Base-by-base conservation (phyloP, 495 filamentous ascomycete species). In the Collariella sp. region DNA sequence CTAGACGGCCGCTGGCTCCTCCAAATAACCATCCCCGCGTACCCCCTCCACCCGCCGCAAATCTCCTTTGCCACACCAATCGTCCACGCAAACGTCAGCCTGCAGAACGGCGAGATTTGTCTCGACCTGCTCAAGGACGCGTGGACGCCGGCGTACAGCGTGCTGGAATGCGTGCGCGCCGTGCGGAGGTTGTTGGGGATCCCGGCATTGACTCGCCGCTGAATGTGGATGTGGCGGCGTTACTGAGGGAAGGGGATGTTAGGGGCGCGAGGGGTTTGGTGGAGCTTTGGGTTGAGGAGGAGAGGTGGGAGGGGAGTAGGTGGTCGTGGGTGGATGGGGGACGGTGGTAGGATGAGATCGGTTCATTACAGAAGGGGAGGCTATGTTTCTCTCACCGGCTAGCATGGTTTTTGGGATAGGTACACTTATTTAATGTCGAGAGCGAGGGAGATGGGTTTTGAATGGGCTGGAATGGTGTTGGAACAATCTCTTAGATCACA, bases 101-200 rank as follows among this genome's bases (percentile, higher is more conserved):
- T 89, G 64, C 74, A 81, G 58, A 89, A 84, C 5, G 93, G 93
- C 61, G 88, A 96, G 67, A 93, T 98, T 66, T 97, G 93, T 62
- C 79, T 97, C 12, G 91, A 95, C 56, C 76, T 98, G 51, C 70
- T 98, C 41, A 85, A 84, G 58, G 80, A 83, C 26, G 77, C 79
- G 42, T 98, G 93, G 93, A 84, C 83, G 56, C 86, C 90, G 29
- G 80, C 85, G 29, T 94, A 93, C 64, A 91, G 85, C 26, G 75
- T 96, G 20, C 80, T 84, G 20, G 77, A 81, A 55, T 89, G 86
- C 48, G 69, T 96, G 60, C 84, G 86, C 59, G 81, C 83, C 19
- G 79, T 97, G 34, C 81, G 89, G 47, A 78, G 87, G 74, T 71
- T 98, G 61, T 73, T 95, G 50, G 82, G 76, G 39, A 80, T 83